Base-by-base conservation (phyloP, 2,329 filamentous ascomycete species). In the Alternaria novae-zelandiae region DNA sequence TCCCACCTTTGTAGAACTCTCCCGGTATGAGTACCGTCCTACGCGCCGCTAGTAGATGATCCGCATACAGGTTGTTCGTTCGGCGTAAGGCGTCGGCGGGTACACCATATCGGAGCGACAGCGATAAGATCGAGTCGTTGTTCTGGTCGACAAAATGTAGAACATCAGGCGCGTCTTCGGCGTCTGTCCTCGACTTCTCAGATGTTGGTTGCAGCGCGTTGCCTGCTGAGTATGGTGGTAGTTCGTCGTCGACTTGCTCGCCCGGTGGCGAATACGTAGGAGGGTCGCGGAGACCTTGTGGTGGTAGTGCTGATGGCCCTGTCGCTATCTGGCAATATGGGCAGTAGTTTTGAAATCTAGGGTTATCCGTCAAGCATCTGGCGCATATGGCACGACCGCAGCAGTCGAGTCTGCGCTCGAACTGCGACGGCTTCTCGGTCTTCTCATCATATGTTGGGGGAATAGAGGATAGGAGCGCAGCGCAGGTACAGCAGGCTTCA, bases 281-380 rank as follows among this genome's bases (percentile, higher is more conserved):
- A n/a, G 90, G 90, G 63, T 90, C 87, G 73, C 85, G 86, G 23
- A 93, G 83, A 11, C 90, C 88, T 79, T 89, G 88, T 17, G 70
- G 58, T 2, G 88, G 86, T 51, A 89, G 83, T 4, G 89, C 79
- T 8, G 87, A 87, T 3, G 89, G 87, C 5, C 80, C 82, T 47
- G 83, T 86, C 6, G 89, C 89, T 70, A 93, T 86, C 79, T 95
- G 92, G 77, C 92, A 96, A 78, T 91, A 95, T 0, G 92, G 92
- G 75, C 87, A 89, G 69, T 89, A 89, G 41, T 83, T 82, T 57
- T 86, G 85, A 79, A 93, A 94, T 44, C 91, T 88, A 28, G 84
- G 82, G 75, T 93, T 93, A 50, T 86, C 89, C 75, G 87, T 82
- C 71, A 92, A 86, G 79, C 92, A 95, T 64, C 83, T 83, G 15